These are phyloP conservation scores for Vanrija humicola DNA, from an alignment of 1,284 basidiomycete genomes.

Conservation along the genomic window DNA sequence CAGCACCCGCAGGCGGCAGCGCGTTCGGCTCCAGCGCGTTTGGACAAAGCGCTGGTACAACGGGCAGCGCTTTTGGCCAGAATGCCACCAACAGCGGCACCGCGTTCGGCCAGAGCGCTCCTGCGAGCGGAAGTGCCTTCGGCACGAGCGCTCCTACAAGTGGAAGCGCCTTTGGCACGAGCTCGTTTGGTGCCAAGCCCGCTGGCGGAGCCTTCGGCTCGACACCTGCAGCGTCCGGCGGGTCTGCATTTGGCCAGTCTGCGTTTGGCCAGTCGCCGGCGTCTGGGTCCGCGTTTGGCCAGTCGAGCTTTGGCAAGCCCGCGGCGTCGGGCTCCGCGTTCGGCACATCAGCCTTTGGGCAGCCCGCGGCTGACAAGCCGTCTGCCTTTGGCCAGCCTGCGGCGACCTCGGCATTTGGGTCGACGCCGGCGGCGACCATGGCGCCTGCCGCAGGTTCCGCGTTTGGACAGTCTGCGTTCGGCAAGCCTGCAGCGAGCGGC, in stretches of 20 bases:
- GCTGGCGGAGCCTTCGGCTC: conserved; percentile 50
- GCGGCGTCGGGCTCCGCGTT: conserved; percentile 47
- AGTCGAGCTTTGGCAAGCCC: conserved; percentile 8
- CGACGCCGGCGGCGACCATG: neutral
- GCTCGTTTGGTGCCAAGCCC: conserved; percentile 10
- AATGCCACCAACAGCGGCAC: neutral
- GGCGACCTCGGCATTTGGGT: too few relatives aligned
- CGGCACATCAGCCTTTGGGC: conserved; percentile 45
- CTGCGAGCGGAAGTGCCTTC: conserved; percentile 5
- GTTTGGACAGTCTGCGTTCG: conserved; percentile 34
- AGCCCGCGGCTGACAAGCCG: conserved; percentile 8
- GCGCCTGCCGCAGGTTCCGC: conserved; percentile 22
- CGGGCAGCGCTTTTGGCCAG: conserved; percentile 8
- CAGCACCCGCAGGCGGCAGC: neutral
- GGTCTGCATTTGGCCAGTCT: neutral
- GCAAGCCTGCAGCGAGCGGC: conserved; percentile 11
- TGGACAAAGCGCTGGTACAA: neutral
- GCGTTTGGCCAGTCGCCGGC: conserved; percentile 23
- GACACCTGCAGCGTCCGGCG: neutral
- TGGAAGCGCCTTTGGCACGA: conserved; percentile 5
- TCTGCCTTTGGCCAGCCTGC: conserved; percentile 8
- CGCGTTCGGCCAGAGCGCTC: conserved; percentile 9
- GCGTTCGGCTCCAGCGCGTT: conserved; percentile 1
- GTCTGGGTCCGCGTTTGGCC: conserved; percentile 49
- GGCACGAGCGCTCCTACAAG: conserved; percentile 3